Evolutionary conservation across 345 rosid species (phyloP).

Genomic region (Camelina neglecta): DNA sequence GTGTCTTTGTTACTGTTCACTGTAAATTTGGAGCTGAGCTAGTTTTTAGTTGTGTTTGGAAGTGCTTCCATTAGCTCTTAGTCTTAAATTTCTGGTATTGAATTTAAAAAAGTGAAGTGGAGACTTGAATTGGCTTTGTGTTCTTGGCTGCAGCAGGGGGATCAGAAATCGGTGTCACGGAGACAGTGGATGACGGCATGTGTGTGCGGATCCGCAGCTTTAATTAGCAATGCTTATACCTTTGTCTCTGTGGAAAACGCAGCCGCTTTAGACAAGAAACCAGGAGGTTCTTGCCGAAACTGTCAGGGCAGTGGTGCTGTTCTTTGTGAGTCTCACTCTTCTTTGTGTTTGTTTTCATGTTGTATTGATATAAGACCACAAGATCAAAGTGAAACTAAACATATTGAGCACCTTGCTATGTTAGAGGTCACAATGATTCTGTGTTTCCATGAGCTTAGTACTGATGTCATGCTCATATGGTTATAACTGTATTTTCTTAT

Average conservation of each 20-base stretch:
- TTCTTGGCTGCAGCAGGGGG: constrained; percentile 46
- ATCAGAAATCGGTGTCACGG: constrained; percentile 55
- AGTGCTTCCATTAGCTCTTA: background rate
- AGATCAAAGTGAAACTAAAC: background rate
- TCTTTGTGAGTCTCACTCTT: constrained; percentile 61
- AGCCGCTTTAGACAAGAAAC: constrained; percentile 58
- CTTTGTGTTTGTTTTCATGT: background rate
- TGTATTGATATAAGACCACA: background rate
- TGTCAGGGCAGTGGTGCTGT: constrained; percentile 86
- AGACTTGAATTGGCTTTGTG: constrained; percentile 1
- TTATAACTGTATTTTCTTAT: constrained; percentile 5
- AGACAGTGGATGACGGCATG: constrained; percentile 68
- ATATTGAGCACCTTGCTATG: background rate
- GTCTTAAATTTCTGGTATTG: background rate
- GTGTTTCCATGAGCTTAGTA: constrained; percentile 9
- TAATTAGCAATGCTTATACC: constrained; percentile 51
- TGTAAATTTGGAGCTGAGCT: constrained; percentile 1
- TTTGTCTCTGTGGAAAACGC: constrained; percentile 55
- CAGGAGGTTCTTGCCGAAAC: constrained; percentile 75
- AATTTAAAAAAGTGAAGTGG: background rate
- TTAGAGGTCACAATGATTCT: background rate
- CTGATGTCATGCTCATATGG: background rate
- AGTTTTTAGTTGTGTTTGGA: background rate
- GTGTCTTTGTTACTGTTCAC: constrained; percentile 6
- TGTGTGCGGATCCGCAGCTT: constrained; percentile 64